These are phyloP conservation scores for Fomitopsis pulvina DNA, from an alignment of 768 basidiomycete genomes.

Conservation along the genomic window DNA sequence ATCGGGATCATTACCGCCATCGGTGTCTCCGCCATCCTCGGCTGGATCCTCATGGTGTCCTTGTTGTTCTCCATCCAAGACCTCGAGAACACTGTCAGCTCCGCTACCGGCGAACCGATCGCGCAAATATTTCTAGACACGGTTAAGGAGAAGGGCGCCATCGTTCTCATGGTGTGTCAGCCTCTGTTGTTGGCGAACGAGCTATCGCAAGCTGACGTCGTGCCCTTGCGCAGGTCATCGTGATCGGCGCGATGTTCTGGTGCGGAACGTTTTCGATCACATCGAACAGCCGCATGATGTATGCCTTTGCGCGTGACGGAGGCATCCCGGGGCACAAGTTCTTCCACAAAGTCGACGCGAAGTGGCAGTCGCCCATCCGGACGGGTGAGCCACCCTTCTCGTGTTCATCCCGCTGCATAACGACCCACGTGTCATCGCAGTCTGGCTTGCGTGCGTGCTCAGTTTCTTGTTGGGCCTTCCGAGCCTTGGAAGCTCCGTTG, in stretches of 20 bases:
- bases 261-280: slow-evolving; percentile 77
- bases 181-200: neutral
- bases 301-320: slow-evolving; percentile 71
- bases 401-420: neutral
- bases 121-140: slow-evolving; percentile 76
- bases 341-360: slow-evolving; percentile 55
- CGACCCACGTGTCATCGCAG: slow-evolving; percentile 26
- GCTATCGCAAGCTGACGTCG: neutral
- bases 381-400: slow-evolving; percentile 39
- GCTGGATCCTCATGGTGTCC: slow-evolving; percentile 69
- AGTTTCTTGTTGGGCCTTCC: slow-evolving; percentile 73
- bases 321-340: slow-evolving; percentile 63
- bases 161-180: slow-evolving; percentile 55
- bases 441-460: slow-evolving; percentile 74
- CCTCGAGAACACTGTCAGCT: slow-evolving; percentile 44
- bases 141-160: slow-evolving; percentile 67
- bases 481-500: slow-evolving; percentile 65
- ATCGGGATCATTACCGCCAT: slow-evolving; percentile 68
- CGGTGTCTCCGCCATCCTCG: slow-evolving; percentile 63
- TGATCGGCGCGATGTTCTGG: slow-evolving; percentile 69
- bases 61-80: slow-evolving; percentile 77
- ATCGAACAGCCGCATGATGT: slow-evolving; percentile 80
- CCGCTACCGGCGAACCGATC: slow-evolving; percentile 61
- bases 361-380: slow-evolving; percentile 58
- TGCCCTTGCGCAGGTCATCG: slow-evolving; percentile 47